Base-by-base conservation (phyloP, 352 stramenopile genomes). In the Pythium phragmitis region DNA sequence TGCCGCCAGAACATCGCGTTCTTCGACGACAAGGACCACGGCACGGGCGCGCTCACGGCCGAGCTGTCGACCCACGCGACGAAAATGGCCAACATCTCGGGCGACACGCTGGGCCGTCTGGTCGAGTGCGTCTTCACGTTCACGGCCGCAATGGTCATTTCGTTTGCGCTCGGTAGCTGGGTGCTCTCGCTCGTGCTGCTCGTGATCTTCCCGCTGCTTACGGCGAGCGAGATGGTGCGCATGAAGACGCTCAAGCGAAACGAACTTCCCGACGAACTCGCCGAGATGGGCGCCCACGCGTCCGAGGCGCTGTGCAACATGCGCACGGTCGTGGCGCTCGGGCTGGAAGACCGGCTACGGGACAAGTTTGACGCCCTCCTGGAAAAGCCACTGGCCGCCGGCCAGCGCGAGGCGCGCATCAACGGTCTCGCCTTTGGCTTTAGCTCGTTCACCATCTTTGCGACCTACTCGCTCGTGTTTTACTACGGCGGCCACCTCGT, bases 401-500 rank as follows among this genome's bases (percentile, higher is more conserved):
- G 69, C 33, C 30, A 52, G 12, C 55, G 60, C n/a, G 57, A 79
- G 39, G 70, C 74, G 33, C 71, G 72, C 23, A 51, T 79, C 16
- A 79, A 79, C 30, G 74, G 71, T 3, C 36, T 79, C n/a, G 71
- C 71, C 28, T 57, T 81, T 71, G 96, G 65, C 47, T 97, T 65
- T 54, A 96, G 39, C 79, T 96, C 72, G 7, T 74, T 72, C 26
- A 69, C 73, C 37, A 66, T 75, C n/a, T 79, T 79, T 59, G 58
- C 66, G 16, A 64, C 64, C 13, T 81, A 86, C 53, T 70, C 75
- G 4, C 57, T 88, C 33, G 68, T 84, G 23, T 91, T 87, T 57
- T 91, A 78, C 73, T 75, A 88, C 43, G 76, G 80, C 28, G 78
- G 73, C 2, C 67, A 70, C 23, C 59, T 91, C 12, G 74, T 88